phyloP scores from a whole-genome alignment of 331 rosid genomes.

The Dryas integrifolia region DNA sequence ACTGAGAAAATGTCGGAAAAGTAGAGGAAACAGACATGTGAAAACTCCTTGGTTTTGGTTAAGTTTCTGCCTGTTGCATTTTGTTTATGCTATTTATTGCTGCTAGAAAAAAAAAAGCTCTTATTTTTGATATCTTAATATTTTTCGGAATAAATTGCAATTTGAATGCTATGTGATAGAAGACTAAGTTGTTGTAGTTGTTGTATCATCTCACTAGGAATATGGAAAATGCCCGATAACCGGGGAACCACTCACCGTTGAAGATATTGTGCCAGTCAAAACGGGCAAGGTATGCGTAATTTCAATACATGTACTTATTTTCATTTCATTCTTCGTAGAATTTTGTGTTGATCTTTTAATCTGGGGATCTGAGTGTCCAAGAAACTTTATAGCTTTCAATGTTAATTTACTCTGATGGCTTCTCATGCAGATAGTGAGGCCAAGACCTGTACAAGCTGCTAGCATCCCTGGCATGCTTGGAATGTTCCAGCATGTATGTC shows the following conservation, averaged over 20 bases:
- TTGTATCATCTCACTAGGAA: constrained; percentile 46
- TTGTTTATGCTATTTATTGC: neutral
- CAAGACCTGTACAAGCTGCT: constrained; percentile 96
- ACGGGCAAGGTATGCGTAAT: constrained; percentile 75
- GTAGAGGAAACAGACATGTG: neutral
- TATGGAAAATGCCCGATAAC: constrained; percentile 95
- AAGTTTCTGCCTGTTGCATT: neutral
- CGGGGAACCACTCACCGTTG: constrained; percentile 72
- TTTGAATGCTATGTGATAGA: constrained; percentile 18
- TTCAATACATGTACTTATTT: neutral
- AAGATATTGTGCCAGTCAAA: constrained; percentile 76
- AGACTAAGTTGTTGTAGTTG: constrained; percentile 8
- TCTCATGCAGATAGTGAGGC: constrained; percentile 85
- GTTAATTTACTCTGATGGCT: constrained; percentile 13
- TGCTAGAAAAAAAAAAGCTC: neutral
- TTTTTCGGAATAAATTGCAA: neutral
- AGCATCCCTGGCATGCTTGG: constrained; percentile 99
- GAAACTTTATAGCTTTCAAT: neutral
- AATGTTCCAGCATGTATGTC: constrained; percentile 91
- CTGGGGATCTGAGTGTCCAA: neutral
- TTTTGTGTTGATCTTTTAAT: neutral
- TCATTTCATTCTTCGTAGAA: neutral
- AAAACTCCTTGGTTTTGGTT: neutral
- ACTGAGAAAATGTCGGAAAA: neutral
- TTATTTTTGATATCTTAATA: neutral